Conservation (phyloP, 179 eudicot species). For the Spinacia oleracea region DNA sequence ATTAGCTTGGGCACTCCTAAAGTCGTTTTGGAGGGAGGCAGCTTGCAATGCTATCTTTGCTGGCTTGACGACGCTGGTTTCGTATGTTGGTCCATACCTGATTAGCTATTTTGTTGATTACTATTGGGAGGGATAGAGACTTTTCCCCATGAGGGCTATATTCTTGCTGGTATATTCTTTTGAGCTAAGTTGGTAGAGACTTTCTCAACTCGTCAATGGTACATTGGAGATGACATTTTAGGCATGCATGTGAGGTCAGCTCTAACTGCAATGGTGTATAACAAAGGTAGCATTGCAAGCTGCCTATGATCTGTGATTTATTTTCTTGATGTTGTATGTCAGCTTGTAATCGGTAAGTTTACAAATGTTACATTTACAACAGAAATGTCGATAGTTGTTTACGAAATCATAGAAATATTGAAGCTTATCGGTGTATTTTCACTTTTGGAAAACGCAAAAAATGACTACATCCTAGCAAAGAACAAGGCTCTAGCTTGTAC, state of each 20-base stretch:
- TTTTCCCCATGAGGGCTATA: slow-evolving; percentile 74
- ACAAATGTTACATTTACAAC: background rate
- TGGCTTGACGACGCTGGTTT: slow-evolving; percentile 74
- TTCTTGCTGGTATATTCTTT: slow-evolving; percentile 83
- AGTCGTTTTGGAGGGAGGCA: slow-evolving; percentile 92
- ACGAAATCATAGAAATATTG: no score
- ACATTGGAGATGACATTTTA: no score
- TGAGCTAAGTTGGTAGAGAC: slow-evolving; percentile 83
- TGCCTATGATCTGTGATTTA: no score
- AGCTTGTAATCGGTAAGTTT: slow-evolving; percentile 19
- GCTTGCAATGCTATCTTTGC: slow-evolving; percentile 90
- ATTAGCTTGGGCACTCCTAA: no score
- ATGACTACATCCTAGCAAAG: no score
- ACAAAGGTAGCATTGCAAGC: no score
- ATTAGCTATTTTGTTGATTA: slow-evolving; percentile 95
- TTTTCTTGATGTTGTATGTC: background rate
- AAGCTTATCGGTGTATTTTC: background rate
- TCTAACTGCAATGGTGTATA: no score
- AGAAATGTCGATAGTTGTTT: background rate
- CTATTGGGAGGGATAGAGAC: slow-evolving; percentile 68
- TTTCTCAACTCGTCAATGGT: no score
- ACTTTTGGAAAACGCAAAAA: no score
- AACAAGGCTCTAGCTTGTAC: no score
- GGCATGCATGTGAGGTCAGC: no score
- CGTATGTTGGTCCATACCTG: slow-evolving; percentile 97